phyloP scores from a whole-genome alignment of 306 rosid genomes.

The Castanospermum australe region DNA sequence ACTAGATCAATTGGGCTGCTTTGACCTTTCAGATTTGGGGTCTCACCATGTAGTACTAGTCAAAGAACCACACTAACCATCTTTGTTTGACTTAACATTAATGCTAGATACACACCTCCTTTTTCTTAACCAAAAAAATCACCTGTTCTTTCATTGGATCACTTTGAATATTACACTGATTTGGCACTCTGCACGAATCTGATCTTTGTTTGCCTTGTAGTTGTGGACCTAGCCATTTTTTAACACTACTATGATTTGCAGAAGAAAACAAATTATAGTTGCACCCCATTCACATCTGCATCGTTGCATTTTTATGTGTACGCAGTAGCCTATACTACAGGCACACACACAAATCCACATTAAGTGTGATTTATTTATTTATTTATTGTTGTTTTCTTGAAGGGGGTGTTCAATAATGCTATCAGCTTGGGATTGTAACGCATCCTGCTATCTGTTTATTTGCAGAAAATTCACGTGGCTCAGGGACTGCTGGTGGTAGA shows the following conservation, averaged over 20 bases:
- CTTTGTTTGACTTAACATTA: background rate
- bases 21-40: background rate
- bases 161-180: background rate
- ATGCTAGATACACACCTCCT: background rate
- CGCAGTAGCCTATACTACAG: background rate
- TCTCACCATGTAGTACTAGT: background rate
- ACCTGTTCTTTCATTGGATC: background rate
- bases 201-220: background rate
- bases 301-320: background rate
- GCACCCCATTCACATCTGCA: background rate
- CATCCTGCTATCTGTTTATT: background rate
- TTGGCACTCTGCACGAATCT: background rate
- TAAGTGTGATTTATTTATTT: background rate
- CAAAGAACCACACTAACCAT: background rate
- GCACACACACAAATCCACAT: too few species aligned
- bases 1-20: background rate
- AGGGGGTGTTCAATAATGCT: background rate
- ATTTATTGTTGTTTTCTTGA: background rate
- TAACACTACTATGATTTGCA: background rate
- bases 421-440: background rate
- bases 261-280: background rate
- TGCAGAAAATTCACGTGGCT: slow-evolving; percentile 45
- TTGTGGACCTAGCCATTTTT: background rate
- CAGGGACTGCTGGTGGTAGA: slow-evolving; percentile 17
- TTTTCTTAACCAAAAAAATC: background rate